Conservation (phyloP, 2,329 filamentous ascomycete species). For the Trichoderma guizhouense region DNA sequence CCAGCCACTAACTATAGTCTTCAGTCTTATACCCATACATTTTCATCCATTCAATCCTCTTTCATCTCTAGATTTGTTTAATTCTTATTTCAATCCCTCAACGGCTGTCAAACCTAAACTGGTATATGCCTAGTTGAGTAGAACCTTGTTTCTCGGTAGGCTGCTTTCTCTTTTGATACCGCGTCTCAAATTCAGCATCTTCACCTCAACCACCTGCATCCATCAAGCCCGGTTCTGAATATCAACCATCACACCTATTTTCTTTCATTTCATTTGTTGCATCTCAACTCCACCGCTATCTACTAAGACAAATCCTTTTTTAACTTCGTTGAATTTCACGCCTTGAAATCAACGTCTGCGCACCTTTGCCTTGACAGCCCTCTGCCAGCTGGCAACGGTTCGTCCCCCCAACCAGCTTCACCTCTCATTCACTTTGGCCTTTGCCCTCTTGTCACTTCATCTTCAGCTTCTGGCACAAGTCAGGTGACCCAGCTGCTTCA, state of each 20-base stretch:
- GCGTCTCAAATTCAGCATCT: background rate
- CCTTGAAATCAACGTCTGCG: background rate
- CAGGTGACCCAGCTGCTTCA: constrained; percentile 7
- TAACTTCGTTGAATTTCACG: background rate
- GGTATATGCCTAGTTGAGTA: background rate
- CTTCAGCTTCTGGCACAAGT: background rate
- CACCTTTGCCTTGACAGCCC: background rate
- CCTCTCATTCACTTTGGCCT: background rate
- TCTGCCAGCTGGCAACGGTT: background rate
- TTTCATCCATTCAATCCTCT: background rate
- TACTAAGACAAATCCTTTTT: background rate
- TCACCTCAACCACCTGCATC: background rate
- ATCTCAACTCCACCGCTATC: background rate
- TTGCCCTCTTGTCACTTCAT: background rate
- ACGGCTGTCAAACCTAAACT: too few relatives aligned
- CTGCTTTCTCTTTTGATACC: background rate
- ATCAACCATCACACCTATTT: background rate
- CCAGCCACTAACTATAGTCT: background rate
- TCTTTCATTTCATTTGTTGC: too few relatives aligned
- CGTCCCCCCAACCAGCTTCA: background rate
- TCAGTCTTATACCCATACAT: background rate
- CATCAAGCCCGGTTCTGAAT: background rate
- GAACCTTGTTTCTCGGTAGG: background rate
- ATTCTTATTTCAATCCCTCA: background rate
- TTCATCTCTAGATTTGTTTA: too few relatives aligned